Evolutionary conservation across 2,329 filamentous ascomycete species (phyloP).

Genomic region (Aspergillus alliaceus): DNA sequence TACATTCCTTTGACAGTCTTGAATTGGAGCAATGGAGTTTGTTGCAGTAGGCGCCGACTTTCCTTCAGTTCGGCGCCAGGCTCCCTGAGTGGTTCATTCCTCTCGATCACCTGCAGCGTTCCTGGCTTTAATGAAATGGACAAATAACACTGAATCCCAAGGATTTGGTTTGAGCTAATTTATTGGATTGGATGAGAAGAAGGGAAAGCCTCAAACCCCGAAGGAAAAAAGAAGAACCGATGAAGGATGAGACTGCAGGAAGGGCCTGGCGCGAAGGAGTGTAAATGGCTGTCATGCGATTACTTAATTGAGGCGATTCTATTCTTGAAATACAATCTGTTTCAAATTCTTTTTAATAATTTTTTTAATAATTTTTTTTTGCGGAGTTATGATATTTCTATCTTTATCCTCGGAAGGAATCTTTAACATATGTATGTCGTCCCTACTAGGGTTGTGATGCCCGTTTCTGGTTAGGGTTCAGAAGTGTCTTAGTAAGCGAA

Average conservation of each 20-base stretch:
- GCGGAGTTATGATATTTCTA: background rate
- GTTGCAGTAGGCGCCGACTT: conserved; percentile 29
- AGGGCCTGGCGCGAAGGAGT: background rate
- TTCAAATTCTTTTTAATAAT: too few species aligned
- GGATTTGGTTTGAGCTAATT: background rate
- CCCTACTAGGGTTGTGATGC: too few species aligned
- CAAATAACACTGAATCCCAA: conserved; percentile 5
- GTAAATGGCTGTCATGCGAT: background rate
- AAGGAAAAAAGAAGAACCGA: background rate
- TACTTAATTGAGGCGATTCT: background rate
- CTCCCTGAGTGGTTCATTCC: conserved; percentile 21
- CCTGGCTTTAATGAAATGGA: conserved; percentile 11
- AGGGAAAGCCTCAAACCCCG: background rate
- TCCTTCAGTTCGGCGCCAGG: conserved; percentile 22
- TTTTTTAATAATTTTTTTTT: too few species aligned
- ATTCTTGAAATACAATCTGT: conserved; percentile 1
- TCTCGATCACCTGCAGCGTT: conserved; percentile 10
- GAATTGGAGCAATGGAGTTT: conserved; percentile 11
- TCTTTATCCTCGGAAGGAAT: background rate
- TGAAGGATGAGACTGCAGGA: background rate
- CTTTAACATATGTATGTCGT: background rate
- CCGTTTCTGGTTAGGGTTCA: background rate
- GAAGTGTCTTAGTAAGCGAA: too few species aligned
- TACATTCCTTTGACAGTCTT: conserved; percentile 8
- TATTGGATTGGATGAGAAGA: conserved; percentile 6